These are phyloP conservation scores for Diplotaxis tenuifolia DNA, from an alignment of 345 rosid genomes.

Conservation along the genomic window DNA sequence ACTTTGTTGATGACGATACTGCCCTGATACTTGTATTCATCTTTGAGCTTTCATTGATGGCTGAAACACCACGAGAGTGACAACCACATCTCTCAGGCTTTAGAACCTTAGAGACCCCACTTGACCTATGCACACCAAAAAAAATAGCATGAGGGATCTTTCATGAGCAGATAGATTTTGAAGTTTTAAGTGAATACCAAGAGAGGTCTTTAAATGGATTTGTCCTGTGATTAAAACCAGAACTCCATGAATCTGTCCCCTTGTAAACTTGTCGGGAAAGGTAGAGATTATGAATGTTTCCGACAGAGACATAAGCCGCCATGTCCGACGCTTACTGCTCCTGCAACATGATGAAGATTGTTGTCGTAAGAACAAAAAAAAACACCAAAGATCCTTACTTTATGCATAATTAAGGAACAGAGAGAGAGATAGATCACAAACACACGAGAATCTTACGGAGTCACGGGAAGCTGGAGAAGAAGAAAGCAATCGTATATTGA, in stretches of 20 bases:
- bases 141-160: not conserved
- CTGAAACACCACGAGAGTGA: conserved; percentile 31
- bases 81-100: conserved; percentile 45
- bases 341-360: conserved; percentile 4
- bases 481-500: not conserved
- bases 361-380: conserved; percentile 4
- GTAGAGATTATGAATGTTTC: conserved; percentile 40
- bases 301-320: conserved; percentile 55
- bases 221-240: conserved; percentile 42
- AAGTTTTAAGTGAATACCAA: conserved; percentile 47
- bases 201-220: conserved; percentile 52
- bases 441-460: conserved; percentile 18
- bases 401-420: not conserved
- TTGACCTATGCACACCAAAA: conserved; percentile 47
- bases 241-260: conserved; percentile 43
- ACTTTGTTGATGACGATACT: conserved; percentile 55
- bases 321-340: conserved; percentile 43
- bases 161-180: not conserved
- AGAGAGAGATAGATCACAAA: not conserved
- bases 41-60: conserved; percentile 37
- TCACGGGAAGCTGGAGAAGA: conserved; percentile 6
- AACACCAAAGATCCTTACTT: not conserved
- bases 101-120: conserved; percentile 47
- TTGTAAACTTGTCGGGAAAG: conserved; percentile 32
- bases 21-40: conserved; percentile 27